Evolutionary conservation across 108 stramenopile genomes (phyloP), one percentile per base, ranked within the genome.

Genomic region (Nitzschia sp.): DNA sequence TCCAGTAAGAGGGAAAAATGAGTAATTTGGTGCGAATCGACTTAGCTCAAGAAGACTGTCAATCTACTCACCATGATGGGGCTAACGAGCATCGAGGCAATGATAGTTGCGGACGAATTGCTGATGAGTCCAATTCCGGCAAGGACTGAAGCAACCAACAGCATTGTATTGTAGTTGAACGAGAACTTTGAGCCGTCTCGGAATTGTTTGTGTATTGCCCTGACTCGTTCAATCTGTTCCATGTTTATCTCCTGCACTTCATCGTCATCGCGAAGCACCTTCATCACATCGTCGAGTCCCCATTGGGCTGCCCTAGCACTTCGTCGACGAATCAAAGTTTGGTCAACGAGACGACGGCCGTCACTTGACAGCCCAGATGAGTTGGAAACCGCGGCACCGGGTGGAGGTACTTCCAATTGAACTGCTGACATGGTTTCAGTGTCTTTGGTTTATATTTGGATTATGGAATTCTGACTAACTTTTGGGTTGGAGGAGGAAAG

Each of bases 31-130:
- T 42, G 26, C 6, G 28, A 19, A 21, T 15, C 54, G 15, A 25
- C 15, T 2, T 3, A 42, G 38, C 38, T 42, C 38, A 42, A 42
- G 9, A 42, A 42, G 33, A 31, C 0, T 15, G 25, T 13, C 3
- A 1, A 19, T n/a, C 27, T 11, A 21, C 2, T 13, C 33, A 2
- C 24, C 3, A 62, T 32, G 1, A 62, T 46, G 46, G 38, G 73
- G 24, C 84, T 88, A 38, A 94, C 86, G 33, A 97, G 78, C 96
- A 97, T 97, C 48, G 76, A 71, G 2, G 94, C 89, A 17, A 95
- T 87, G 32, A 97, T 85, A 6, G 81, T 84, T 0, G 85, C 89
- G 0, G 86, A 70, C 21, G 75, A 80, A 65, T 97, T 68, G 11
- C 87, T 80, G 17, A 79, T 76, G 27, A 97, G 71, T 4, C 94